A percentile compares a stretch with the other conserved stretches of the same genome.
These are phyloP conservation scores for Metarhizium rileyi DNA, from an alignment of 2,329 filamentous ascomycete species.

Conservation along the genomic window DNA sequence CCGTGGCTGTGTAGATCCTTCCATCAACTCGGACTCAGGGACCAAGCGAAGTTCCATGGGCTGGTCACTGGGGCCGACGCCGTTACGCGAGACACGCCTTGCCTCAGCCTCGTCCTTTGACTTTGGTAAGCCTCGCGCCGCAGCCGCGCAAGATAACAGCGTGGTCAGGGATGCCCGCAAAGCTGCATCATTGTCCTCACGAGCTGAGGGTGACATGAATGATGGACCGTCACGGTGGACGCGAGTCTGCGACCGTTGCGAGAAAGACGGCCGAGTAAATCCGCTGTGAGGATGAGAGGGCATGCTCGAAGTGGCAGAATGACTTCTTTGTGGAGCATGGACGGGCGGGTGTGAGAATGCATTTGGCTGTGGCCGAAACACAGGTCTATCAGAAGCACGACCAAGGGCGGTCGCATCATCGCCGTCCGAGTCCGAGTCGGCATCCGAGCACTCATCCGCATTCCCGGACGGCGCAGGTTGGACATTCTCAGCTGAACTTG, in stretches of 20 bases:
- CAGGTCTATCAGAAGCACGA: conserved; percentile 37
- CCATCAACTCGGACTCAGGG: conserved; percentile 50
- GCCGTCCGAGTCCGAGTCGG: conserved; percentile 45
- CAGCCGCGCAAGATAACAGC: conserved; percentile 86
- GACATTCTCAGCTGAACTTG: conserved; percentile 47
- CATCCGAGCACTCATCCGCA: conserved; percentile 35
- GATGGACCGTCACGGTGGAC: conserved; percentile 41
- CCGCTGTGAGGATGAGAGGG: conserved; percentile 40
- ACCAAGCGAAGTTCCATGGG: conserved; percentile 51
- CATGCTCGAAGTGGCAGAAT: conserved; percentile 39
- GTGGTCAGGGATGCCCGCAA: conserved; percentile 90
- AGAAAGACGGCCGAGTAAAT: conserved; percentile 40
- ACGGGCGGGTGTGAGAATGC: conserved; percentile 78
- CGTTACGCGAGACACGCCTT: conserved; percentile 22
- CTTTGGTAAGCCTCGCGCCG: conserved; percentile 73
- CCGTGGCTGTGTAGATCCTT: conserved; percentile 17
- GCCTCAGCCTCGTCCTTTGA: conserved; percentile 36
- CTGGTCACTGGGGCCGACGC: conserved; percentile 37
- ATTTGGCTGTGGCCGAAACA: conserved; percentile 82
- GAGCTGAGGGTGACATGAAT: conserved; percentile 64
- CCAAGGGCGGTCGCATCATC: conserved; percentile 80
- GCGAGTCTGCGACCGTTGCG: conserved; percentile 37
- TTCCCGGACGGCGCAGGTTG: conserved; percentile 26
- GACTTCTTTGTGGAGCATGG: conserved; percentile 34
- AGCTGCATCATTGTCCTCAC: conserved; percentile 86